Conservation (phyloP, 2,329 filamentous ascomycete genomes). For the Sarocladiaceae sp. region DNA sequence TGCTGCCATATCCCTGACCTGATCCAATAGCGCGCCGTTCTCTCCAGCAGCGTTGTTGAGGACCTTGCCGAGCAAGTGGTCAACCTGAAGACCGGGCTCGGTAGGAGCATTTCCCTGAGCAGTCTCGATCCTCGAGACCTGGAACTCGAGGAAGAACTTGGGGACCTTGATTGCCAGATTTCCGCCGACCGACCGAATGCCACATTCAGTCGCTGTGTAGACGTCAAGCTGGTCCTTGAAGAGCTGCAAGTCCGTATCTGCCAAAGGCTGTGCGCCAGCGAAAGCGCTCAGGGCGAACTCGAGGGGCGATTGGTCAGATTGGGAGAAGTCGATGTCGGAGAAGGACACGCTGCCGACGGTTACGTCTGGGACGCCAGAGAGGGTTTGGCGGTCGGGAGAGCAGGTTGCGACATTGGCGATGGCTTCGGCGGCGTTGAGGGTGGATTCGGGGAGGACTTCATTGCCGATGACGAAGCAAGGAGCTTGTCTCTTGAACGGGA, state of each 20-base stretch:
- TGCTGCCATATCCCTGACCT: conserved; percentile 41
- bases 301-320: conserved; percentile 42
- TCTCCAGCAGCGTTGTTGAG: conserved; percentile 49
- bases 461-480: conserved; percentile 54
- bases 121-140: conserved; percentile 54
- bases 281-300: conserved; percentile 51
- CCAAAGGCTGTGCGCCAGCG: conserved; percentile 45
- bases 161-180: conserved; percentile 54
- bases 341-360: conserved; percentile 45
- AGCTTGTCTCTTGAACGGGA: conserved; percentile 21
- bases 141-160: conserved; percentile 59
- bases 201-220: conserved; percentile 57
- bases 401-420: conserved; percentile 46
- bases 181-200: conserved; percentile 49
- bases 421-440: conserved; percentile 34
- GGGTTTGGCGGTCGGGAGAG: conserved; percentile 39
- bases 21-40: conserved; percentile 42
- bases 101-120: conserved; percentile 52
- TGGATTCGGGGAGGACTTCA: conserved; percentile 45
- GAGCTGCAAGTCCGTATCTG: conserved; percentile 40
- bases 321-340: conserved; percentile 52
- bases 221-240: conserved; percentile 52
- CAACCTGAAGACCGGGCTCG: conserved; percentile 47
- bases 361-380: conserved; percentile 53
- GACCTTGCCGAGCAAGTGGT: conserved; percentile 55